Evolutionary conservation across 495 filamentous ascomycete genomes (phyloP).

Genomic region (Tuber indicum): DNA sequence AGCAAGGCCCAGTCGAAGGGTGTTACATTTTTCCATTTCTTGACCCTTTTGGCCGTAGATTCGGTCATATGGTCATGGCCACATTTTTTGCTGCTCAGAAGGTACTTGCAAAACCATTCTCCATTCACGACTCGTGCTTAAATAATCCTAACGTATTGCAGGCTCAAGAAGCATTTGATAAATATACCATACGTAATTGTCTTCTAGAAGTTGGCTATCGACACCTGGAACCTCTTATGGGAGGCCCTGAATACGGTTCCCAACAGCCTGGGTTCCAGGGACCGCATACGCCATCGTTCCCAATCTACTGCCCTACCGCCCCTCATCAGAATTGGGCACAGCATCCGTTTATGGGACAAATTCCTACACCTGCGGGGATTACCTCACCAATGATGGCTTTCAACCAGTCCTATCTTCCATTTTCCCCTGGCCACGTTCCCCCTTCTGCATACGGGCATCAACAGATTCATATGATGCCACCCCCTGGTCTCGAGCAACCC

Average conservation of each 20-base stretch:
- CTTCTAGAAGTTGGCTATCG: slow-evolving; percentile 36
- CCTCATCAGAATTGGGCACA: neutral
- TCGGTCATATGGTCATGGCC: slow-evolving; percentile 39
- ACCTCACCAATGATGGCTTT: neutral
- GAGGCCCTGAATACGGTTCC: neutral
- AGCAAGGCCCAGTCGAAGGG: slow-evolving; percentile 33
- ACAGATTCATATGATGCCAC: neutral
- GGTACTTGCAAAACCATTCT: slow-evolving; percentile 15
- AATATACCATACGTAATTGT: slow-evolving; percentile 27
- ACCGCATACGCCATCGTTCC: neutral
- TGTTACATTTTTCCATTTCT: slow-evolving; percentile 37
- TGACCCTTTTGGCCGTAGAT: slow-evolving; percentile 36
- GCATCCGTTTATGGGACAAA: neutral
- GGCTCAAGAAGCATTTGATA: slow-evolving; percentile 37
- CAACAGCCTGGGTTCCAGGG: neutral
- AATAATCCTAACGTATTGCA: slow-evolving; percentile 15
- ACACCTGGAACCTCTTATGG: neutral
- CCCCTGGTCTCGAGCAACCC: neutral
- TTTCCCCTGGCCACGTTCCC: neutral
- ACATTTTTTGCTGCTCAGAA: slow-evolving; percentile 39
- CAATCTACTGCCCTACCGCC: neutral
- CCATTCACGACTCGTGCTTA: neutral
- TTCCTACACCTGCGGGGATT: neutral
- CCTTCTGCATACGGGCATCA: neutral
- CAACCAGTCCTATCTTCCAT: neutral